Conservation (phyloP, 2,329 filamentous ascomycete genomes). For the Clonostachys solani region DNA sequence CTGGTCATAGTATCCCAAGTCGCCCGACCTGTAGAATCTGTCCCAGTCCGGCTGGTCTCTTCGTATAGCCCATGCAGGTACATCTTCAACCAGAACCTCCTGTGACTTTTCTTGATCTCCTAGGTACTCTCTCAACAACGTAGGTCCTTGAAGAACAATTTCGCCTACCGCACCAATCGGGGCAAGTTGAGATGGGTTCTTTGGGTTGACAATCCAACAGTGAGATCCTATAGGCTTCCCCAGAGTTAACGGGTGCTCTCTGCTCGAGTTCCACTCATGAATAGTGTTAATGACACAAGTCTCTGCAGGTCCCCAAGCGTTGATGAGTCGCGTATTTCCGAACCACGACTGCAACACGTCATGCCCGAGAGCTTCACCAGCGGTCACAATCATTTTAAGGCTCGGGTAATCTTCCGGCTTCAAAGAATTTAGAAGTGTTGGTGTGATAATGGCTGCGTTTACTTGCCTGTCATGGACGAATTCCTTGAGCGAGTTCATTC, state of each 20-base stretch:
- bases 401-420: background rate
- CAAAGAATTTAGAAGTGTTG: background rate
- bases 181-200: constrained; percentile 1
- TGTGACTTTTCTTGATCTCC: constrained; percentile 22
- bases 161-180: constrained; percentile 7
- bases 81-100: background rate
- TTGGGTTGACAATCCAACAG: constrained; percentile 5
- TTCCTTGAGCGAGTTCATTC: constrained; percentile 13
- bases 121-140: constrained; percentile 41
- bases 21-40: constrained; percentile 13
- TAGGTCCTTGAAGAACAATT: constrained; percentile 17
- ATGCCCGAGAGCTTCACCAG: constrained; percentile 3
- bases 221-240: constrained; percentile 4
- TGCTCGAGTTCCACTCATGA: background rate
- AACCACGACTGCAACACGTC: constrained; percentile 5
- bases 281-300: constrained; percentile 3
- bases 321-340: constrained; percentile 2
- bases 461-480: background rate
- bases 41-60: background rate
- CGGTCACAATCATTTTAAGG: constrained; percentile 2
- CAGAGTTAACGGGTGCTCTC: background rate
- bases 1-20: constrained; percentile 14
- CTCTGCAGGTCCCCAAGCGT: constrained; percentile 6
- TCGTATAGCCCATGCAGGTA: background rate
- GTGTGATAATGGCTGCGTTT: constrained; percentile 1